phyloP scores from a whole-genome alignment of 768 basidiomycete genomes.

The Phaeotremella skinneri region DNA sequence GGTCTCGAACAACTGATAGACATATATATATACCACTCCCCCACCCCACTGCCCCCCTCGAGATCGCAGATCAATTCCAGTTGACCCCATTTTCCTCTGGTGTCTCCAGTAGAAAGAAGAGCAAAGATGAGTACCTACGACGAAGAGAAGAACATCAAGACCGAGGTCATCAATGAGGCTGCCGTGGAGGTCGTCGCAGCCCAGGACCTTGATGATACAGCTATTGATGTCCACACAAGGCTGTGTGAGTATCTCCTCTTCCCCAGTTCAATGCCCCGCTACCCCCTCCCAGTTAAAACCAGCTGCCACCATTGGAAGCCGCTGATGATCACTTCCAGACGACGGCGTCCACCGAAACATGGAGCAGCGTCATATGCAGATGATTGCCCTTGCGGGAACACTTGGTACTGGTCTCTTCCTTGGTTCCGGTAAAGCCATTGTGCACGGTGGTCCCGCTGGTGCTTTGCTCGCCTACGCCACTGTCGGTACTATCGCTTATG shows the following conservation, averaged over 20 bases:
- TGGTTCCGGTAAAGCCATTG: constrained; percentile 30
- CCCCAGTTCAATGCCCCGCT: neutral
- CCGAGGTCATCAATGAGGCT: constrained; percentile 4
- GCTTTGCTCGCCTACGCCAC: constrained; percentile 25
- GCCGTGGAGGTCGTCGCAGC: constrained; percentile 10
- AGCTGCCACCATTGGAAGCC: neutral
- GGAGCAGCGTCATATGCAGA: constrained; percentile 39
- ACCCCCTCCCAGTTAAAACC: neutral
- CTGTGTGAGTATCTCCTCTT: constrained; percentile 19
- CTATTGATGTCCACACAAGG: constrained; percentile 31
- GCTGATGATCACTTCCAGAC: constrained; percentile 13
- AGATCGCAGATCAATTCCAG: no score
- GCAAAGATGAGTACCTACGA: neutral
- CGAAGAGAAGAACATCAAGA: constrained; percentile 15
- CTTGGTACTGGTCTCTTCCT: constrained; percentile 24
- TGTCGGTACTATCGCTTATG: constrained; percentile 27
- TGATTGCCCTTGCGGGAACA: constrained; percentile 32
- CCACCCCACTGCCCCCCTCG: no score
- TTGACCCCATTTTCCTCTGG: no score
- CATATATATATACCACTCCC: no score
- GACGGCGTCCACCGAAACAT: constrained; percentile 68
- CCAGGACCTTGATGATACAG: constrained; percentile 17
- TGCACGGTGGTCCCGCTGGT: constrained; percentile 33
- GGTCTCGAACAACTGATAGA: no score
- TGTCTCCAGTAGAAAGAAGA: no score